Evolutionary conservation across 139 green algal genomes (phyloP), one percentile per base, ranked within the genome.

Genomic region (Trebouxia sp.): DNA sequence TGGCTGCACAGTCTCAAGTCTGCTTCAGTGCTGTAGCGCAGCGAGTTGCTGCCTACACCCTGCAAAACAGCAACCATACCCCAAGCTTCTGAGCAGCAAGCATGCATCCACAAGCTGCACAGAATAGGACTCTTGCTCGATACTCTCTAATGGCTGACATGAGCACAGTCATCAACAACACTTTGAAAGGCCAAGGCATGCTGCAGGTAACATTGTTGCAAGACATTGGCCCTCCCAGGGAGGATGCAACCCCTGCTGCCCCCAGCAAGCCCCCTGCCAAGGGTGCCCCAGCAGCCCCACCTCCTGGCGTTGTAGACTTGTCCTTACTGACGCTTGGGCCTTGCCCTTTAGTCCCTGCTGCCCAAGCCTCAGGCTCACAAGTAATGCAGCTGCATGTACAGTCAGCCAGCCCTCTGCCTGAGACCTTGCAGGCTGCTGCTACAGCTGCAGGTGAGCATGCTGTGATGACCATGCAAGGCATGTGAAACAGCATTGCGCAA

Each of bases 311-410:
- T 9, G 35, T 65, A 22, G 47, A 66, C 28, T 28, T 65, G 28
- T 45, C 74, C 37, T 14, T 22, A 12, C 30, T 79, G 47, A 65
- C 45, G 0, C 28, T 79, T 28, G 74, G 47, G n/a, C 47, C 74
- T 11, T 43, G 35, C 47, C 10, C 43, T 30, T 47, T 79, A 9
- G 47, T 79, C 30, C 20, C 47, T 42, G n/a, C 45, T 66, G 74
- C 42, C 42, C 42, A 79, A 28, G 74, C 47, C 30, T 28, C 14
- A 14, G 74, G 74, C 8, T 22, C 74, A 65, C 74, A 79, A 24
- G 74, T 79, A 30, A 47, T 79, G 47, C 35, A 62, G 47, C 74
- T 79, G 47, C 35, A 65, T 32, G 7, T 79, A 14, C 42, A 65
- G n/a, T 65, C 45, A 39, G 74, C 45, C 30, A 47, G 50, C 32